These are phyloP conservation scores for Bauhinia variegata DNA, from an alignment of 306 rosid species.

Conservation along the genomic window DNA sequence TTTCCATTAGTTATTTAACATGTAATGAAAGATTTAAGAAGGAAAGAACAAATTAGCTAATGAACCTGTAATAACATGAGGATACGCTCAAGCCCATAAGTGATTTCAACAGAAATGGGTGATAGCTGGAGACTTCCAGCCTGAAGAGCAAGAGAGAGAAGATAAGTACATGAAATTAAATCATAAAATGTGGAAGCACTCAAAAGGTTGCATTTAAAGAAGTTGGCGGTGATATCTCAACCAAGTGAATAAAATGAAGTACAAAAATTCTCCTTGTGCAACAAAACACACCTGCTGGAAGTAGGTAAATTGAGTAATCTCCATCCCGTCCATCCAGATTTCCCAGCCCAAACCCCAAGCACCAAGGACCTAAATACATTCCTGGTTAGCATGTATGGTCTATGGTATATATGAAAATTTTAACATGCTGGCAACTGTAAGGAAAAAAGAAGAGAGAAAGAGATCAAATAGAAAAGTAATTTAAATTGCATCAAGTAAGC, in stretches of 20 bases:
- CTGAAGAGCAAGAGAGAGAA: constrained; percentile 46
- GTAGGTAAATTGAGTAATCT: constrained; percentile 97
- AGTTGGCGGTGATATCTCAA: background rate
- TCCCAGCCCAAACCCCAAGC: constrained; percentile 99
- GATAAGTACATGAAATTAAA: constrained; percentile 31
- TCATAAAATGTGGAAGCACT: constrained; percentile 6
- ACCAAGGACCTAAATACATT: constrained; percentile 80
- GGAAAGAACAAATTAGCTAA: constrained; percentile 28
- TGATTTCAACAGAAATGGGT: constrained; percentile 91
- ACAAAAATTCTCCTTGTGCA: background rate
- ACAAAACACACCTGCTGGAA: constrained; percentile 81
- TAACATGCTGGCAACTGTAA: constrained; percentile 13
- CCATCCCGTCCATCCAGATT: constrained; percentile 99
- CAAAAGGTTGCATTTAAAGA: constrained; percentile 3
- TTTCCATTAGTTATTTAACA: constrained; percentile 9
- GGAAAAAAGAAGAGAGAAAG: background rate
- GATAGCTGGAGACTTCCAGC: constrained; percentile 91
- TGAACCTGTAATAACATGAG: constrained; percentile 94
- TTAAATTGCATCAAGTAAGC: constrained; percentile 36
- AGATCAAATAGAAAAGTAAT: background rate
- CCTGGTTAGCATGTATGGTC: constrained; percentile 16
- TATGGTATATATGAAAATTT: constrained; percentile 7
- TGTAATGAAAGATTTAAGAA: constrained; percentile 23
- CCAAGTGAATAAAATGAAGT: constrained; percentile 13
- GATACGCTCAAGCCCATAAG: constrained; percentile 97